These are phyloP conservation scores for Drosera spatulata DNA, from an alignment of 179 eudicot species.

Conservation along the genomic window DNA sequence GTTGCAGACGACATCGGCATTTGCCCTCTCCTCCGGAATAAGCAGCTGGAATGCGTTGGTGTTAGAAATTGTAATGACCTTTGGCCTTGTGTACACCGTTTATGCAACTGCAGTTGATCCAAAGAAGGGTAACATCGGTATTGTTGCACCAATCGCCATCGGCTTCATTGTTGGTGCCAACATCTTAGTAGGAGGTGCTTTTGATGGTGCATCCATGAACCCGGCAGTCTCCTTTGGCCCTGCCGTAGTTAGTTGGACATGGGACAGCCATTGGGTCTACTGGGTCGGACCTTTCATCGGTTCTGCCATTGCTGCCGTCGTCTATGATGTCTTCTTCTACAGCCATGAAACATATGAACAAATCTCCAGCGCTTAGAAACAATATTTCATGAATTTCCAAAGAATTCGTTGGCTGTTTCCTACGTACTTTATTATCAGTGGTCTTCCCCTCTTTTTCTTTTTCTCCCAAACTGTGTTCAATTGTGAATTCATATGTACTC, in stretches of 20 bases:
- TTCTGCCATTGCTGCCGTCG: slow-evolving; percentile 32
- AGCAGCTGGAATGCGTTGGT: slow-evolving; percentile 35
- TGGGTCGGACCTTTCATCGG: slow-evolving; percentile 48
- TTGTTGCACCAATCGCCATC: slow-evolving; percentile 51
- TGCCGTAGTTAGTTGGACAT: too few species aligned
- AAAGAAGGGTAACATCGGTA: slow-evolving; percentile 45
- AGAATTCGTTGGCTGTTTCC: slow-evolving; percentile 9
- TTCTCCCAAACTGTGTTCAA: neutral
- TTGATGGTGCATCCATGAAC: slow-evolving; percentile 48
- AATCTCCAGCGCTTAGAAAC: slow-evolving; percentile 14
- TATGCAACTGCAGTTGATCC: too few species aligned
- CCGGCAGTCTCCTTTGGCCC: too few species aligned
- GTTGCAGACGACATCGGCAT: slow-evolving; percentile 43
- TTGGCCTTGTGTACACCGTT: slow-evolving; percentile 20
- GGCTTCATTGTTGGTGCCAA: slow-evolving; percentile 56
- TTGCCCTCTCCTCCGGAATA: slow-evolving; percentile 36
- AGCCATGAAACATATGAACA: slow-evolving; percentile 18
- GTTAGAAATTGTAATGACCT: slow-evolving; percentile 56
- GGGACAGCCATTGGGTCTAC: too few species aligned
- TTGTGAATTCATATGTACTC: neutral
- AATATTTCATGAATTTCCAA: neutral
- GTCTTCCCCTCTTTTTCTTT: neutral
- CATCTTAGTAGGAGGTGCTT: slow-evolving; percentile 55
- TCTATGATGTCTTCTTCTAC: slow-evolving; percentile 31
- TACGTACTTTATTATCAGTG: neutral